A percentile compares a stretch with the other conserved stretches of the same genome.
These are phyloP conservation scores for Trichoderma pleuroti DNA, from an alignment of 2,329 filamentous ascomycete species.

Conservation along the genomic window DNA sequence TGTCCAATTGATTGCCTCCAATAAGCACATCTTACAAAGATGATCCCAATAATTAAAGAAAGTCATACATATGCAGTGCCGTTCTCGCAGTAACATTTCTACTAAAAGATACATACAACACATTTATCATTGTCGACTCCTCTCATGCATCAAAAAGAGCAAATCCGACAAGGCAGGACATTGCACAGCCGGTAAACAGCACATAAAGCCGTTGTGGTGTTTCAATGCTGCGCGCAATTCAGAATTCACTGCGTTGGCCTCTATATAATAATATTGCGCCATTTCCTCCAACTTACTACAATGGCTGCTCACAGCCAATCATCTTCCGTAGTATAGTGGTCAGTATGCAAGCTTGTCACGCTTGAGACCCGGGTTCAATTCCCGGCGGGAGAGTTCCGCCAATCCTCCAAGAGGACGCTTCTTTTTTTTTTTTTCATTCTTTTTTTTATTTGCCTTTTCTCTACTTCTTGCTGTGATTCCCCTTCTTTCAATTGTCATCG, in stretches of 20 bases:
- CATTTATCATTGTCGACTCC: too few relatives aligned
- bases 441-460: too few relatives aligned
- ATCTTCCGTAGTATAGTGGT: slow-evolving; percentile 26
- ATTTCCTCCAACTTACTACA: not conserved
- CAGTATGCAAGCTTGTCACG: slow-evolving; percentile 27
- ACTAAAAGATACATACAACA: fast-evolving
- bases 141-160: too few relatives aligned
- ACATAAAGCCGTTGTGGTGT: not conserved
- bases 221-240: not conserved
- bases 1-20: too few relatives aligned
- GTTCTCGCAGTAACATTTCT: too few relatives aligned
- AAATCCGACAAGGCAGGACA: too few relatives aligned
- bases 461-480: too few relatives aligned
- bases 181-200: too few relatives aligned
- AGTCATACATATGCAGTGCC: too few relatives aligned
- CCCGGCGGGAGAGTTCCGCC: slow-evolving; percentile 23
- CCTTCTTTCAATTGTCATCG: too few relatives aligned
- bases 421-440: not conserved
- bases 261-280: not conserved
- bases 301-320: slow-evolving; percentile 18
- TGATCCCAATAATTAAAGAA: too few relatives aligned
- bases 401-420: slow-evolving; percentile 5
- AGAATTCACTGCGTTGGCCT: not conserved
- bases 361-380: slow-evolving; percentile 27
- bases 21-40: too few relatives aligned